Percentiles rank a stretch among this genome's conserved stretches.
Conservation (phyloP, 495 filamentous ascomycete species). For the Penicillium crystallinum region DNA sequence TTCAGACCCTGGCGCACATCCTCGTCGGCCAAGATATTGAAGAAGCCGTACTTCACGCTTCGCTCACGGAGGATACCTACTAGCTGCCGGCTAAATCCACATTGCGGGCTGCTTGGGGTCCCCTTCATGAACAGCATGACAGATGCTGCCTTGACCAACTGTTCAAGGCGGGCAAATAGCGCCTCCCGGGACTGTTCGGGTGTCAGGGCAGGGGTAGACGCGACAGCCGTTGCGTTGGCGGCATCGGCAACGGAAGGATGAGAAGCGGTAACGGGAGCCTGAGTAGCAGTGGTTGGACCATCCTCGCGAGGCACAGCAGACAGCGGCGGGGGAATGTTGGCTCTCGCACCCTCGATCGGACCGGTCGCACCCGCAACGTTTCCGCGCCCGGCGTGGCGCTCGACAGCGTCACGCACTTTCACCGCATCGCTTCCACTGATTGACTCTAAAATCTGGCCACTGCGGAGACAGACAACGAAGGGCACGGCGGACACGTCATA, state of each 20-base stretch:
- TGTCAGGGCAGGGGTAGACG: slow-evolving; percentile 29
- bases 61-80: slow-evolving; percentile 81
- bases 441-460: slow-evolving; percentile 65
- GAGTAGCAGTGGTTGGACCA: slow-evolving; percentile 31
- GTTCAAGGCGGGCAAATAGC: slow-evolving; percentile 65
- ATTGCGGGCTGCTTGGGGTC: slow-evolving; percentile 85
- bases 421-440: slow-evolving; percentile 84
- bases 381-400: slow-evolving; percentile 59
- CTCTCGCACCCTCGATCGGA: slow-evolving; percentile 24
- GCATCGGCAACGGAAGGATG: slow-evolving; percentile 39
- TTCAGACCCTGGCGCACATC: slow-evolving; percentile 95
- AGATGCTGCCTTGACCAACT: slow-evolving; percentile 87
- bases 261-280: slow-evolving; percentile 40
- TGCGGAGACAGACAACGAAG: slow-evolving; percentile 74
- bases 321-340: slow-evolving; percentile 49
- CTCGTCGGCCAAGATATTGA: slow-evolving; percentile 97
- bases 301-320: slow-evolving; percentile 42
- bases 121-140: slow-evolving; percentile 92
- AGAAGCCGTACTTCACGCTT: slow-evolving; percentile 94
- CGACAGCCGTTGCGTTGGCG: slow-evolving; percentile 25
- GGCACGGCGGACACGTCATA: slow-evolving; percentile 95
- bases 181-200: slow-evolving; percentile 67
- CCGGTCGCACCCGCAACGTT: slow-evolving; percentile 14
- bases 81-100: slow-evolving; percentile 87
- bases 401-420: slow-evolving; percentile 75